Evolutionary conservation across 768 basidiomycete genomes (phyloP), one percentile per base, ranked within the genome.

Genomic region (Solioccasus polychromus): DNA sequence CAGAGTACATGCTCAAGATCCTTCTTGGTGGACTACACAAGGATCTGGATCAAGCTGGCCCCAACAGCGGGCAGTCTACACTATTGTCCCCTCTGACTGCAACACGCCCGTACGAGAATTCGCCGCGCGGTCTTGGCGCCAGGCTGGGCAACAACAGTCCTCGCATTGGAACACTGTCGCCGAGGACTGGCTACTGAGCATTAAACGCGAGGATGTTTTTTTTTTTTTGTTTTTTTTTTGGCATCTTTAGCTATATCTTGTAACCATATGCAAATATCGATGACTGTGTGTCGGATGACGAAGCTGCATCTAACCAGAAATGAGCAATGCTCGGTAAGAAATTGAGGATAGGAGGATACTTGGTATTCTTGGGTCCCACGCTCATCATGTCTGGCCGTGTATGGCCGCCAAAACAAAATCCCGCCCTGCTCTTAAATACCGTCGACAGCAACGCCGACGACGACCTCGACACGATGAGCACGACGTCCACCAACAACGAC

Each of bases 1-100:
- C 66, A 8, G 66, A 66, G 35, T 66, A 68, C 47, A 66, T 66
- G 66, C 25, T 68, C 15, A 66, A 68, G 55, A 63, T 66, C 36
- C 59, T 66, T 11, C 59, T 66, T 17, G 66, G 66, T 4, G 46
- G 61, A 38, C 3, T 65, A 14, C 40, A 50, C 35, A 48, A 55
- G 43, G 52, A 52, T 11, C 8, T 57, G 11, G 61, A 61, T 39
- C 51, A 39, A 2, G 24, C 46, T 28, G 45, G 41, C 2, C 46
- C 44, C 11, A 50, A 39, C 45, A 38, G 35, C 20, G 36, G 44
- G 15, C 39, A 39, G 1, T 32, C 48, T 7, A 6, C 47, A 14
- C 10, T 67, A 12, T 14, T 54, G 42, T 47, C 47, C 4, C 54
- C 55, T 15, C 0, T 26, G 7, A 40, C 19, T 29, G 9, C 47